Base-by-base conservation (phyloP, 768 basidiomycete species). In the Tremella fuciformis region DNA sequence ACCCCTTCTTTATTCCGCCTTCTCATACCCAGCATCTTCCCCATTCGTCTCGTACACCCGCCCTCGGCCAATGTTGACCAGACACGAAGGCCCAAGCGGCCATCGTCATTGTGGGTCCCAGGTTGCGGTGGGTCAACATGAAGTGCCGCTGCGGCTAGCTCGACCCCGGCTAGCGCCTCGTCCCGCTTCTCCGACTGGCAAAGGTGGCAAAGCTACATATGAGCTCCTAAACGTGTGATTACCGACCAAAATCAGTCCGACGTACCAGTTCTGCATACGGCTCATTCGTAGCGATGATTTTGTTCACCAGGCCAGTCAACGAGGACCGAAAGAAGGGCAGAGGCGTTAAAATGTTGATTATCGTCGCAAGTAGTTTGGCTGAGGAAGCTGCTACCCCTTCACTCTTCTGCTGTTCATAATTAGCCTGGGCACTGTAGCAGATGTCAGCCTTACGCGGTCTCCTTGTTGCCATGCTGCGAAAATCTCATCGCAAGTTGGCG, bases 311-410 rank as follows among this genome's bases (percentile, higher is more conserved):
- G 22, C 67, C 67, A 21, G 64, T 44, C 19, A 75, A 53, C 1
- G 61, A 39, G 8, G 62, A 59, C 15, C 66, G 68, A 50, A 76
- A 76, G 66, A 74, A 76, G 13, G 75, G 75, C n/a, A 76, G 18
- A 2, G 69, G 64, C 1, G 70, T 65, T 1, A 76, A 55, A 19
- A 76, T 50, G 2, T 63, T 60, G 51, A 76, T 66, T 37, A 75
- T 68, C 47, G 66, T 62, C 0, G 69, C 59, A 6, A 76, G 58
- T 1, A 74, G 64, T 16, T 59, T 54, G 3, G 75, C 67, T 2
- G 73, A 62, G 2, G 65, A 60, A 39, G 65, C 64, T 21, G 64
- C 58, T 19, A 66, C 62, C 16, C 63, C 60, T 54, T 66, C 65
- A 46, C 60, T 21, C 24, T 8, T 22, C 13, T 25, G 24, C 22